Evolutionary conservation across 352 stramenopile genomes (phyloP).

Genomic region (Blastocystis sp.): DNA sequence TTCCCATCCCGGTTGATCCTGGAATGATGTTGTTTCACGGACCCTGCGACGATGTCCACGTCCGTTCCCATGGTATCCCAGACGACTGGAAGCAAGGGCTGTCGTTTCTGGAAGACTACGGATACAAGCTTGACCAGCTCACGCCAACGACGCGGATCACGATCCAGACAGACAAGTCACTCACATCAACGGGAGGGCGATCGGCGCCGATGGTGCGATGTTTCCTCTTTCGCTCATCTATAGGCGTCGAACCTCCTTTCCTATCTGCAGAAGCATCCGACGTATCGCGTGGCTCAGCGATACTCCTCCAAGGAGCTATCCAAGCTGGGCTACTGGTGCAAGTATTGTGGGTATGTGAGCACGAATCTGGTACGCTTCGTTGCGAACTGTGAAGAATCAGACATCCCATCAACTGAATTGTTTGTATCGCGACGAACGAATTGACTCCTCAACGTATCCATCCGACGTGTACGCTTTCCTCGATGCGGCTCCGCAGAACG

Average conservation of each 20-base stretch:
- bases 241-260: not conserved
- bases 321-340: constrained; percentile 12
- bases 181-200: not conserved
- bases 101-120: constrained; percentile 14
- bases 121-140: not conserved
- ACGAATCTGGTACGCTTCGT: not conserved
- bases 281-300: not conserved
- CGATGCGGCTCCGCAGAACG: not conserved
- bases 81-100: constrained; percentile 17
- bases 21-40: too few species aligned
- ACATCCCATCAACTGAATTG: constrained; percentile 12
- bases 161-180: not conserved
- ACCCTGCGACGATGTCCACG: too few species aligned
- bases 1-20: too few species aligned
- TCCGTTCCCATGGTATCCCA: too few species aligned
- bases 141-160: not conserved
- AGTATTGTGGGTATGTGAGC: not conserved
- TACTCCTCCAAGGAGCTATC: not conserved
- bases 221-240: not conserved
- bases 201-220: not conserved
- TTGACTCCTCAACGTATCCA: constrained; percentile 13
- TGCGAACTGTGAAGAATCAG: not conserved
- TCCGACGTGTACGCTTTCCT: constrained; percentile 14
- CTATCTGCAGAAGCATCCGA: not conserved
- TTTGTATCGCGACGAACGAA: not conserved